Conservation (phyloP, 73 alveolate genomes). For the Uronychia setigera region DNA sequence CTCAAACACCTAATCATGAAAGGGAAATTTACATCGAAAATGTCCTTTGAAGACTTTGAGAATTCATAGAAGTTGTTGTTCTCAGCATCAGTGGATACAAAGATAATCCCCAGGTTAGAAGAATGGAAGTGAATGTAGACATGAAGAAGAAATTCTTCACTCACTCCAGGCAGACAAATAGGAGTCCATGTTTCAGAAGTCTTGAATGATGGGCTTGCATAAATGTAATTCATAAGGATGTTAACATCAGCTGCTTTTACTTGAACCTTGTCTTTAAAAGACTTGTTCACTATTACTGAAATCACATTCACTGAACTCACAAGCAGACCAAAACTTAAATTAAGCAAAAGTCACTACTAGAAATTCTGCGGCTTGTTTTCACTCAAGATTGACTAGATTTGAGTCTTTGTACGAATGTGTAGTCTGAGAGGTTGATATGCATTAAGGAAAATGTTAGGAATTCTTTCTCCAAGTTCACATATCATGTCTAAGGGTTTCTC, state of each 20-base stretch:
- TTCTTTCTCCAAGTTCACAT: slow-evolving; percentile 52
- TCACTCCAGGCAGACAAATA: slow-evolving; percentile 61
- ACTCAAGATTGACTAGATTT: slow-evolving; percentile 15
- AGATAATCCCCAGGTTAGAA: slow-evolving; percentile 48
- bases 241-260: slow-evolving; percentile 49
- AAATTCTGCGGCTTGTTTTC: slow-evolving; percentile 41
- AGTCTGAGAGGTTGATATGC: slow-evolving; percentile 56
- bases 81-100: slow-evolving; percentile 37
- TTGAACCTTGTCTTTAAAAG: background rate
- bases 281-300: background rate
- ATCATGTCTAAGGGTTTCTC: slow-evolving; percentile 71
- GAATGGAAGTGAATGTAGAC: slow-evolving; percentile 37
- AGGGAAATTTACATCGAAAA: slow-evolving; percentile 22
- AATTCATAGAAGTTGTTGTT: slow-evolving; percentile 48
- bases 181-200: slow-evolving; percentile 69
- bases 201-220: slow-evolving; percentile 48
- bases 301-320: slow-evolving; percentile 47
- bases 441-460: slow-evolving; percentile 51
- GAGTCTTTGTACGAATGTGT: slow-evolving; percentile 33
- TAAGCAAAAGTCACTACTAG: slow-evolving; percentile 20
- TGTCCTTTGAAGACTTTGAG: slow-evolving; percentile 18
- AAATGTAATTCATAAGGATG: slow-evolving; percentile 52
- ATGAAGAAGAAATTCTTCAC: slow-evolving; percentile 58
- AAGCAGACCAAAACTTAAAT: slow-evolving; percentile 37
- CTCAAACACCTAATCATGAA: slow-evolving; percentile 1